Percentiles rank a stretch among this genome's conserved stretches.
phyloP scores from a whole-genome alignment of 2,329 filamentous ascomycete genomes.

The Clathrospora elynae region DNA sequence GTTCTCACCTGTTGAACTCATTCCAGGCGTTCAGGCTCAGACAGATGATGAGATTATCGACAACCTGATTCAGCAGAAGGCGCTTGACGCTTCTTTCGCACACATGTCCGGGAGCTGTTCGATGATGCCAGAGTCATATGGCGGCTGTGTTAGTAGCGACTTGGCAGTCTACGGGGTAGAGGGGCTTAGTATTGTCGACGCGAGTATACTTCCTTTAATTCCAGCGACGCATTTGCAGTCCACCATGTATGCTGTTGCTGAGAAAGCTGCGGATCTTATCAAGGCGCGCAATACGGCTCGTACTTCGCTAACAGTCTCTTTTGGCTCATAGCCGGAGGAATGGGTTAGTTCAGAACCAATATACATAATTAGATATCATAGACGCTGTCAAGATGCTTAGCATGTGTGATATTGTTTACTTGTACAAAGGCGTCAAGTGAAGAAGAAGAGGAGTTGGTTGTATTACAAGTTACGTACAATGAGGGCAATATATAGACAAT shows the following conservation, averaged over 20 bases:
- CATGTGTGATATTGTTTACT: too few relatives aligned
- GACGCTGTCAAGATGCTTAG: too few relatives aligned
- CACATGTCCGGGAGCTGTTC: slow-evolving; percentile 35
- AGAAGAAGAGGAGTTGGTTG: too few relatives aligned
- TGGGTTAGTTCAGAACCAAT: too few relatives aligned
- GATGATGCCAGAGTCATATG: slow-evolving; percentile 37
- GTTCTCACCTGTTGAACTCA: slow-evolving; percentile 40
- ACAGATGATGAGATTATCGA: slow-evolving; percentile 36
- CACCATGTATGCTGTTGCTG: slow-evolving; percentile 41
- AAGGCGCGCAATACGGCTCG: slow-evolving; percentile 29
- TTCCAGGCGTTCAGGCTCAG: slow-evolving; percentile 29
- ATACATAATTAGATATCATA: too few relatives aligned
- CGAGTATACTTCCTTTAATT: slow-evolving; percentile 39
- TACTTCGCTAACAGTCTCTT: too few relatives aligned
- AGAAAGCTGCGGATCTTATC: slow-evolving; percentile 43
- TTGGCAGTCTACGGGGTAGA: slow-evolving; percentile 34
- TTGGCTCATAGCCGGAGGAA: too few relatives aligned
- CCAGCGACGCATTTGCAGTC: slow-evolving; percentile 36
- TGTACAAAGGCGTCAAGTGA: too few relatives aligned
- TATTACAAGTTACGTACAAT: too few relatives aligned
- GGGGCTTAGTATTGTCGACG: slow-evolving; percentile 40
- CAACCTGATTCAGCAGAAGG: slow-evolving; percentile 16
- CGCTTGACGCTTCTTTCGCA: slow-evolving; percentile 29
- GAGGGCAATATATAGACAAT: too few relatives aligned
- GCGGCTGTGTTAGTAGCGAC: slow-evolving; percentile 34